phyloP scores from a whole-genome alignment of 2,329 filamentous ascomycete genomes.

The Nemania sp. region DNA sequence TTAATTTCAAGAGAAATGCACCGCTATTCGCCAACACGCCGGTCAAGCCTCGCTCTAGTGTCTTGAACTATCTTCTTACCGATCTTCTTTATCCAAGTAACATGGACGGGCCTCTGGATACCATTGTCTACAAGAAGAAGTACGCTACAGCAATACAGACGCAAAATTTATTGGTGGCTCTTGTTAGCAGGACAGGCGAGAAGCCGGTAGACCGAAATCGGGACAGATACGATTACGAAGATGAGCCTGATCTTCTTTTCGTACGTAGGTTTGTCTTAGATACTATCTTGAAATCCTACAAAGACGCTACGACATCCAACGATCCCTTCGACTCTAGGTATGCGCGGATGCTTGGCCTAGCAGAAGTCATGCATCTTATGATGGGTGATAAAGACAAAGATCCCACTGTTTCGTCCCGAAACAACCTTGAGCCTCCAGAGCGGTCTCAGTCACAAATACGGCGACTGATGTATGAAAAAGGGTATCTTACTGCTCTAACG shows the following conservation, averaged over 20 bases:
- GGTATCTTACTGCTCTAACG: slow-evolving; percentile 86
- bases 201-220: slow-evolving; percentile 60
- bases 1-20: slow-evolving; percentile 95
- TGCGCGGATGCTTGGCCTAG: slow-evolving; percentile 80
- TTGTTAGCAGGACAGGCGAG: slow-evolving; percentile 88
- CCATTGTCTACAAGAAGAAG: slow-evolving; percentile 80
- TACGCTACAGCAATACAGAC: slow-evolving; percentile 82
- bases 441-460: slow-evolving; percentile 81
- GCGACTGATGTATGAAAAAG: slow-evolving; percentile 98
- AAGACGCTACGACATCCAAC: slow-evolving; percentile 76
- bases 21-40: slow-evolving; percentile 83
- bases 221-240: slow-evolving; percentile 68
- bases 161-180: slow-evolving; percentile 80
- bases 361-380: slow-evolving; percentile 92
- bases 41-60: slow-evolving; percentile 88
- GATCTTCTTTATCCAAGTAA: slow-evolving; percentile 68
- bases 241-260: slow-evolving; percentile 83
- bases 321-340: slow-evolving; percentile 87
- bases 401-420: slow-evolving; percentile 43
- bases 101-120: slow-evolving; percentile 70
- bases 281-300: slow-evolving; percentile 88
- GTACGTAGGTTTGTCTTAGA: slow-evolving; percentile 95
- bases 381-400: slow-evolving; percentile 77
- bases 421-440: slow-evolving; percentile 41
- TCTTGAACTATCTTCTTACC: slow-evolving; percentile 91